Evolutionary conservation across 805 yeast species (phyloP).

Genomic region (Clavispora phyllophila): DNA sequence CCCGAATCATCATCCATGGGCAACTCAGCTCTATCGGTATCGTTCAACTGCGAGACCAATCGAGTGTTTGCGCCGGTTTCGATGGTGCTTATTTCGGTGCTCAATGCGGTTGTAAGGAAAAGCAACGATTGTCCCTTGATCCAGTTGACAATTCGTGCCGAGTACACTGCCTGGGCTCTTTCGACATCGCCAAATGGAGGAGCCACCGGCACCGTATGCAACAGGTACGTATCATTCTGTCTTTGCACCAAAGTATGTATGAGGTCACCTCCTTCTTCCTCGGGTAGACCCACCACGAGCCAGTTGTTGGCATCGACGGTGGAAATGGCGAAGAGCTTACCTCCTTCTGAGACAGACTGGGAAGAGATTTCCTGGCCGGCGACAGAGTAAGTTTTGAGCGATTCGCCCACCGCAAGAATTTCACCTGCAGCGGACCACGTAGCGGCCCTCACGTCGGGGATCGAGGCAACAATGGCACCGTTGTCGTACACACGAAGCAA

Average conservation of each 20-base stretch:
- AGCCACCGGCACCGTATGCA: conserved; percentile 37
- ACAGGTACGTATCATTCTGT: conserved; percentile 5
- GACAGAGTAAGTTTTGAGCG: conserved; percentile 1
- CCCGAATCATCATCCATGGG: conserved; percentile 65
- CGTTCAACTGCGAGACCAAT: conserved; percentile 51
- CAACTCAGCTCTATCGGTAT: conserved; percentile 64
- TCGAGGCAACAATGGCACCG: neutral
- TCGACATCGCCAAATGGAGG: conserved; percentile 50
- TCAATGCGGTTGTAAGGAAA: conserved; percentile 55
- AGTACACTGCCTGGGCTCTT: conserved; percentile 45
- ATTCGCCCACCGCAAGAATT: conserved; percentile 3
- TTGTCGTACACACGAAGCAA: conserved; percentile 5
- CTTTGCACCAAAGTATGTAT: conserved; percentile 6
- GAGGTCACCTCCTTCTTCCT: conserved; percentile 9
- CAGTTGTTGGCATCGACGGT: conserved; percentile 18
- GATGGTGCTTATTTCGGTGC: conserved; percentile 55
- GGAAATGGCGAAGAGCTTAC: conserved; percentile 14
- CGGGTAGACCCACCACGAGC: conserved; percentile 9
- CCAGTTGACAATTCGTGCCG: conserved; percentile 38
- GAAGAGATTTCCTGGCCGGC: conserved; percentile 1
- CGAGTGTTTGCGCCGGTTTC: conserved; percentile 9
- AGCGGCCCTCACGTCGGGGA: conserved; percentile 1
- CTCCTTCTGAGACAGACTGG: conserved; percentile 10
- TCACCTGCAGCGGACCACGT: conserved; percentile 8
- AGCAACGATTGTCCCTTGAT: conserved; percentile 21